phyloP scores from a whole-genome alignment of 2,329 filamentous ascomycete species.

The Nannizzia gypsea region DNA sequence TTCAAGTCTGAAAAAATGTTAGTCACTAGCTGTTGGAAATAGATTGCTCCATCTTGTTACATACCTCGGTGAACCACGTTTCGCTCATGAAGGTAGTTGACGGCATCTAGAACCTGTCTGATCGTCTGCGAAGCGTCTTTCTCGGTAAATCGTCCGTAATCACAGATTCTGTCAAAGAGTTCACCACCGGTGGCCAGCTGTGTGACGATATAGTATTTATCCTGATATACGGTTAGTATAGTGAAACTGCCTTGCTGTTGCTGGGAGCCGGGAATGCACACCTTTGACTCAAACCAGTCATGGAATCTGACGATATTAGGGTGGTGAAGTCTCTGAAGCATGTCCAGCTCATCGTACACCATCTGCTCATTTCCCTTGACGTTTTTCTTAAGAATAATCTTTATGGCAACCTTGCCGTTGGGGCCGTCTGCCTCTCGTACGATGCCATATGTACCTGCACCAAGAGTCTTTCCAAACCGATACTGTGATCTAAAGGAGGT shows the following conservation, averaged over 20 bases:
- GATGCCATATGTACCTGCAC: constrained; percentile 95
- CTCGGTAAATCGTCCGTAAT: constrained; percentile 95
- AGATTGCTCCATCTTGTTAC: not conserved
- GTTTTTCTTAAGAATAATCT: constrained; percentile 99
- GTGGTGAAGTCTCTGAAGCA: constrained; percentile 83
- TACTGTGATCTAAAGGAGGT: constrained; percentile 58
- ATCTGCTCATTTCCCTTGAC: constrained; percentile 97
- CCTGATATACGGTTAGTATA: constrained; percentile 41
- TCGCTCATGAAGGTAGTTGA: constrained; percentile 86
- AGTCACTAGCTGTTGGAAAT: constrained; percentile 5
- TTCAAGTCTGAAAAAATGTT: constrained; percentile 61
- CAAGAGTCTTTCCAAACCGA: constrained; percentile 81
- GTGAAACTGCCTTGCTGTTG: not conserved
- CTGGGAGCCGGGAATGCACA: constrained; percentile 27
- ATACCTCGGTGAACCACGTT: constrained; percentile 91
- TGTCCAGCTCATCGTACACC: constrained; percentile 93
- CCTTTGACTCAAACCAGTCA: constrained; percentile 98
- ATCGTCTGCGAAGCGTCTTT: constrained; percentile 96
- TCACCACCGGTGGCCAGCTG: constrained; percentile 92
- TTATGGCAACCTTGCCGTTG: constrained; percentile 80
- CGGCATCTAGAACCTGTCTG: constrained; percentile 80
- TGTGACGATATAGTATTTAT: constrained; percentile 99
- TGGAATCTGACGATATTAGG: constrained; percentile 94
- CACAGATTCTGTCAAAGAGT: constrained; percentile 94
- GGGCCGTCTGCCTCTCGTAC: constrained; percentile 86